Evolutionary conservation across 129 eudicot genomes (phyloP).

Genomic region (Cynara cardunculus): DNA sequence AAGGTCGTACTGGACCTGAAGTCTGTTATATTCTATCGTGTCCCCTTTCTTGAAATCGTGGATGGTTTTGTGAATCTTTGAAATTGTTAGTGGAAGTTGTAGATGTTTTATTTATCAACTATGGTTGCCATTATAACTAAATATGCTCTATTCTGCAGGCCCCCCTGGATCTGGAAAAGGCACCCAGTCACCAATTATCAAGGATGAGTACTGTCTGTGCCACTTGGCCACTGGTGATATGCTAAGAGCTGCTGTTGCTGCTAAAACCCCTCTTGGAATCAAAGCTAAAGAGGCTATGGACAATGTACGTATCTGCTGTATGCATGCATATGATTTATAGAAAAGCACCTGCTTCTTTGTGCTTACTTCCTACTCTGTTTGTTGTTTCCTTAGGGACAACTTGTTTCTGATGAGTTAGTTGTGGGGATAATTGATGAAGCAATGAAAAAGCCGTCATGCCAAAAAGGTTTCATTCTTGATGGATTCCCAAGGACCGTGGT

Average conservation of each 20-base stretch:
- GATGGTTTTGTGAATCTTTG: not conserved
- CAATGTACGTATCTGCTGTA: slow-evolving; percentile 39
- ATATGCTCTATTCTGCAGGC: slow-evolving; percentile 42
- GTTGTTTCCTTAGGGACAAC: slow-evolving; percentile 58
- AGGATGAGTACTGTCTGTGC: slow-evolving; percentile 92
- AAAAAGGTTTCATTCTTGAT: slow-evolving; percentile 95
- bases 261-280: slow-evolving; percentile 92
- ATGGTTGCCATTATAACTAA: slow-evolving; percentile 1
- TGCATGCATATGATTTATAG: not conserved
- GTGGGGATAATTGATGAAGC: slow-evolving; percentile 94
- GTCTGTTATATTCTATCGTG: not conserved
- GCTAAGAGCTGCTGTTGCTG: slow-evolving; percentile 96
- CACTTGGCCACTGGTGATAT: slow-evolving; percentile 95
- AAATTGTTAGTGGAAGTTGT: not conserved
- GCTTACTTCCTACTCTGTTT: not conserved
- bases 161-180: slow-evolving; percentile 99
- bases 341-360: not conserved
- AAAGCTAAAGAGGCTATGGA: slow-evolving; percentile 97
- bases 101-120: not conserved
- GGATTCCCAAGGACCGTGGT: slow-evolving; percentile 93
- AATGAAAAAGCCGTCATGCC: slow-evolving; percentile 89
- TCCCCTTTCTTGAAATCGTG: not conserved
- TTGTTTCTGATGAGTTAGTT: slow-evolving; percentile 95
- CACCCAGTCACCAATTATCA: slow-evolving; percentile 86
- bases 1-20: not conserved